Base-by-base conservation (phyloP, 2,329 filamentous ascomycete species). In the Ascochyta lentis region DNA sequence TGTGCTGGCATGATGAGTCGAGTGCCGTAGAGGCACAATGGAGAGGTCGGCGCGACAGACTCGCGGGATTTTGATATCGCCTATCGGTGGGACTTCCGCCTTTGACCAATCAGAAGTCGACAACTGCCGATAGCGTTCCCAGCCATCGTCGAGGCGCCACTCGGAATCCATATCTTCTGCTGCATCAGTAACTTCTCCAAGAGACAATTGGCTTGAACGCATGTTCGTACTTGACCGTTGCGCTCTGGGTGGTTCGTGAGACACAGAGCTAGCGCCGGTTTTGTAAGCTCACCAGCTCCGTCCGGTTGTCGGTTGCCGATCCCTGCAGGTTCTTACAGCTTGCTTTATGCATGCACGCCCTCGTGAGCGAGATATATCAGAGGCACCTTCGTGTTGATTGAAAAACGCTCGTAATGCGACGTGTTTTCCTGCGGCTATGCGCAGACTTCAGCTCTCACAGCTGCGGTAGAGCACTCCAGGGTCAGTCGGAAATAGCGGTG, bases 401-500 rank as follows among this genome's bases (percentile, higher is more conserved):
- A 9, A 29, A 41, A 26, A 8, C n/a, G 10, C 15, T 29, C 40
- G 9, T 19, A 6, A 29, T 41, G 22, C 22, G 10, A 33, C 22
- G 12, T 35, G 1, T 27, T n/a, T 6, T 13, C 9, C 19, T 10
- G 29, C n/a, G 29, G 31, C 24, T 8, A 35, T n/a, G 41, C 22
- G 26, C 33, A 33, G 33, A 15, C 16, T 15, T 38, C 39, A 29
- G 40, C 33, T 16, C 31, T 45, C 42, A 16, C 22, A 34, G 16
- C 22, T 33, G 22, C n/a, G 27, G 10, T 4, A 40, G 22, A 56
- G 33, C 38, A 43, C 33, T n/a, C 31, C 39, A 50, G 49, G 48
- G 52, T 59, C 43, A 57, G 58, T 56, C 22, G 49, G 51, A 63
- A 67, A 64, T 56, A 61, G 66, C 66, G 66, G 66, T 69, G 65